A percentile compares a stretch with the other conserved stretches of the same genome.
These are phyloP conservation scores for Aspergillus latus DNA, from an alignment of 2,329 filamentous ascomycete genomes.

Conservation along the genomic window DNA sequence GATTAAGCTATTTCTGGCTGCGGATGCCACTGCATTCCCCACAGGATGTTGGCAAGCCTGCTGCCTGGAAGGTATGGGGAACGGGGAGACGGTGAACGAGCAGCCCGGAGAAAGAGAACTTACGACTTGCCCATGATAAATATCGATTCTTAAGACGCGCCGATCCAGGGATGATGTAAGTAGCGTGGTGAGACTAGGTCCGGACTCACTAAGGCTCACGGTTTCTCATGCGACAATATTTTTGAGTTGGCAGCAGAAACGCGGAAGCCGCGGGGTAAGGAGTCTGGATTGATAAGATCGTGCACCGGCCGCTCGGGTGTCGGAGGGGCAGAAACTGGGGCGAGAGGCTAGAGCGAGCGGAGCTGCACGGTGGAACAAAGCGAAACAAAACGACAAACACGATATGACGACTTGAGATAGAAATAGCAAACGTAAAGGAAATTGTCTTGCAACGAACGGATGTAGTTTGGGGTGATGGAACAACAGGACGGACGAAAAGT, in stretches of 20 bases:
- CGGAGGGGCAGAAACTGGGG: not conserved
- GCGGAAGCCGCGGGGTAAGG: conserved; percentile 20
- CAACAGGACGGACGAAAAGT: conserved; percentile 18
- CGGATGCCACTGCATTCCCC: conserved; percentile 2
- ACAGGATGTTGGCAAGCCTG: not conserved
- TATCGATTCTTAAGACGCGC: conserved; percentile 9
- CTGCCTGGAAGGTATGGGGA: not conserved
- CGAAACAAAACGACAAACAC: not conserved
- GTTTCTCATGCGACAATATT: conserved; percentile 12
- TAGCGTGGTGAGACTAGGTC: not conserved
- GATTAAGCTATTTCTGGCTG: not conserved
- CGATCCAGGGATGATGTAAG: not conserved
- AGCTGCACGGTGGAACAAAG: not conserved
- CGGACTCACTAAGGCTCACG: conserved; percentile 6
- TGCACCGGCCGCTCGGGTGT: conserved; percentile 9
- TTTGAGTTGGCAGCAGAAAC: conserved; percentile 12
- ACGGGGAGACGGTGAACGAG: conserved; percentile 1
- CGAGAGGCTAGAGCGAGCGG: not conserved
- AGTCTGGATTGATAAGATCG: conserved; percentile 23
- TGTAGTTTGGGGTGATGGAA: conserved; percentile 10
- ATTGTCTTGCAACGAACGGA: not conserved
- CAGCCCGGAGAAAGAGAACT: conserved; percentile 22
- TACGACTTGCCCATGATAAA: conserved; percentile 41
- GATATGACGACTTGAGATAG: not conserved
- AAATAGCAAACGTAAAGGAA: conserved; percentile 2